phyloP scores from a whole-genome alignment of 2,329 filamentous ascomycete genomes.

The Aspergillus viridinutans region DNA sequence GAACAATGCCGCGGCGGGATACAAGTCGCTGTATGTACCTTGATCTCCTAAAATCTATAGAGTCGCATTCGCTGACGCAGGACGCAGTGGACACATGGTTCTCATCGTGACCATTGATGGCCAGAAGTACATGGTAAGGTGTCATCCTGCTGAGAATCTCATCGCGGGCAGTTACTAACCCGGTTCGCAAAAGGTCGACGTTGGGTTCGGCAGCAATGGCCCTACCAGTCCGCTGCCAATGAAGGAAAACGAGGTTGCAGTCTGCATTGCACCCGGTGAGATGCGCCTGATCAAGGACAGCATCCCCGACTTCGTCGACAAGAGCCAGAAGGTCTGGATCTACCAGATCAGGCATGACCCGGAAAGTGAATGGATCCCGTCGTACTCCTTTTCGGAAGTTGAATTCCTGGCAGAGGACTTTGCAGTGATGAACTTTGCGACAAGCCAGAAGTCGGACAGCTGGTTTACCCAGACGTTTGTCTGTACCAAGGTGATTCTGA shows the following conservation, averaged over 20 bases:
- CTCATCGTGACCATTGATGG: constrained; percentile 55
- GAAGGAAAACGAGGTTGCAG: constrained; percentile 33
- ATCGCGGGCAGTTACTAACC: background rate
- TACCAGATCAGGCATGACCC: constrained; percentile 55
- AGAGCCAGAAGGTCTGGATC: constrained; percentile 54
- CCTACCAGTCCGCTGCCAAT: constrained; percentile 57
- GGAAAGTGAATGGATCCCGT: constrained; percentile 53
- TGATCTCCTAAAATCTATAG: background rate
- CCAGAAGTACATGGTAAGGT: constrained; percentile 39
- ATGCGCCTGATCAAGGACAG: constrained; percentile 51
- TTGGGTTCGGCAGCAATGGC: constrained; percentile 62
- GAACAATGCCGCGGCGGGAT: constrained; percentile 21
- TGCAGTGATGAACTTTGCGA: constrained; percentile 56
- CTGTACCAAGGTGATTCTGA: constrained; percentile 52
- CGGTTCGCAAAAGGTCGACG: constrained; percentile 49
- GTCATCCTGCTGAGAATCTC: background rate
- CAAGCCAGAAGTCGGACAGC: constrained; percentile 46
- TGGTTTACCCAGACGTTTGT: constrained; percentile 55
- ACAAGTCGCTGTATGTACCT: constrained; percentile 44
- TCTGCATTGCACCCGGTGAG: constrained; percentile 52
- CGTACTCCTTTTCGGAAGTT: constrained; percentile 62
- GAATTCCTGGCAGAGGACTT: constrained; percentile 63
- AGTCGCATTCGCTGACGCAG: background rate
- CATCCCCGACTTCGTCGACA: constrained; percentile 43
- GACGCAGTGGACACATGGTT: constrained; percentile 51